Evolutionary conservation across 768 basidiomycete species (phyloP).

Genomic region (Xerocomellus amylosporus): DNA sequence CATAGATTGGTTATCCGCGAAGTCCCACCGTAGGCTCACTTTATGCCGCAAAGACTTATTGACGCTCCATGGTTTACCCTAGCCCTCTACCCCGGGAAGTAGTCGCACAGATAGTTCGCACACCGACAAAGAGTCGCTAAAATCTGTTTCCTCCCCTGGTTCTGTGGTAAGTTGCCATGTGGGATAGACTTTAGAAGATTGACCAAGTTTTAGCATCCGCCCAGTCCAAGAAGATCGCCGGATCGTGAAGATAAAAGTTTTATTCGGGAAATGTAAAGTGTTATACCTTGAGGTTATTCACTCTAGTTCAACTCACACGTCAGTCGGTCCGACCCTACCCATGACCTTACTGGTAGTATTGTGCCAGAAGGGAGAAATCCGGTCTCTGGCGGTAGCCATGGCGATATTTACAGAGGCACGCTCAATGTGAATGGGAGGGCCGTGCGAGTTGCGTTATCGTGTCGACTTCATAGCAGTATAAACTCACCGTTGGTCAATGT

Average conservation of each 20-base stretch:
- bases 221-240: conserved; percentile 1
- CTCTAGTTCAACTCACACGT: not conserved
- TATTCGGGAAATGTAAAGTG: conserved; percentile 12
- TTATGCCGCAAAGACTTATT: not conserved
- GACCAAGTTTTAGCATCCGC: not conserved
- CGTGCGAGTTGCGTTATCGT: conserved; percentile 7
- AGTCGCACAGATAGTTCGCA: not conserved
- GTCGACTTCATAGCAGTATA: not conserved
- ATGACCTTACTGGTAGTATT: conserved; percentile 18
- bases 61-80: not conserved
- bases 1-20: not conserved
- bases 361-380: conserved; percentile 7
- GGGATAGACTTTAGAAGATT: not conserved
- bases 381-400: conserved; percentile 20
- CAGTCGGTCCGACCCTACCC: conserved; percentile 11
- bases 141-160: not conserved
- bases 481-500: not conserved
- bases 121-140: not conserved
- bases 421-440: conserved; percentile 11
- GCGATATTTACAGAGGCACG: conserved; percentile 20
- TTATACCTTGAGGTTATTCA: not conserved
- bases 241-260: conserved; percentile 3
- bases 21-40: conserved; percentile 4
- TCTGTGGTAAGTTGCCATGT: not conserved
- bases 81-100: conserved; percentile 6